These are phyloP conservation scores for Austropuccinia psidii DNA, from an alignment of 1,284 basidiomycete genomes.

Conservation along the genomic window DNA sequence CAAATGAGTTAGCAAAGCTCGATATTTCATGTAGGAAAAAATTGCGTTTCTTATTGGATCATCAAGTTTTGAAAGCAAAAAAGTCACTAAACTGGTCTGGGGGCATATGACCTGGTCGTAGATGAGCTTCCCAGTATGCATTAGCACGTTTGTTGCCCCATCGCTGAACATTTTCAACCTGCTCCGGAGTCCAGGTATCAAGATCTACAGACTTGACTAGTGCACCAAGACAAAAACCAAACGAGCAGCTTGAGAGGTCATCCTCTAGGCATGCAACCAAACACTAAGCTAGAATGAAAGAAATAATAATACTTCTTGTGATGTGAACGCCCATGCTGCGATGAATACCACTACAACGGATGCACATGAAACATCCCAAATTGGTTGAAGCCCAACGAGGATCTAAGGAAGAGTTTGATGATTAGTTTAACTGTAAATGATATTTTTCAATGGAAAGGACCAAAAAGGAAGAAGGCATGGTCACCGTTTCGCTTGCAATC, in stretches of 20 bases:
- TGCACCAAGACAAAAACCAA: background rate
- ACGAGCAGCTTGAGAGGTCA: constrained; percentile 19
- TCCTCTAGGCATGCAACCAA: background rate
- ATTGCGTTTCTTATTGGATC: background rate
- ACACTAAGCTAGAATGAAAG: background rate
- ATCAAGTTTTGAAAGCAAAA: too few relatives aligned
- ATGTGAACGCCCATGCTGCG: constrained; percentile 98
- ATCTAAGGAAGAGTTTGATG: constrained; percentile 56
- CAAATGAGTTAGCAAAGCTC: background rate
- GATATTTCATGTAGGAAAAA: background rate
- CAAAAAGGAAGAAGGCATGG: background rate
- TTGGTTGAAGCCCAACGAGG: constrained; percentile 99
- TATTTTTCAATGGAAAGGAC: background rate
- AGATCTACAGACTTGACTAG: constrained; percentile 91
- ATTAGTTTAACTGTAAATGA: background rate
- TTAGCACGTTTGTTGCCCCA: constrained; percentile 94
- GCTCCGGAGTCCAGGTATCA: constrained; percentile 94
- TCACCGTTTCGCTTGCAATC: constrained; percentile 42
- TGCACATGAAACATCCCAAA: constrained; percentile 71
- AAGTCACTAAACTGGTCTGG: constrained; percentile 73
- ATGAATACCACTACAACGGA: constrained; percentile 96
- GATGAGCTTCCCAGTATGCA: constrained; percentile 92
- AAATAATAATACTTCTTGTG: constrained; percentile 55
- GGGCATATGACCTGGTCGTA: constrained; percentile 83
- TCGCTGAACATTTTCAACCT: constrained; percentile 86